Base-by-base conservation (phyloP, 108 stramenopile species). In the Heterococcus sp. region DNA sequence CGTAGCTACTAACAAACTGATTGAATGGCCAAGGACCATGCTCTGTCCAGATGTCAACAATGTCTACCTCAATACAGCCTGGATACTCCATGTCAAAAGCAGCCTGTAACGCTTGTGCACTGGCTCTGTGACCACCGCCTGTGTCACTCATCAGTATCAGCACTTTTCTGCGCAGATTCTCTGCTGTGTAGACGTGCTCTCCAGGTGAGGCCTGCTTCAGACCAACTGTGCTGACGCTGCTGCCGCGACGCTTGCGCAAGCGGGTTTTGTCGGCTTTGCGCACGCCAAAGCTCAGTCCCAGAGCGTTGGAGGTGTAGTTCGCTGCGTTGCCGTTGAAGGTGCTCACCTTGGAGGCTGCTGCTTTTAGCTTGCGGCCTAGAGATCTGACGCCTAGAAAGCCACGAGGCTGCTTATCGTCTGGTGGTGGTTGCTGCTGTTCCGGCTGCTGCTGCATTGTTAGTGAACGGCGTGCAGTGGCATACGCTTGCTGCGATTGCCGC, bases 101-200 rank as follows among this genome's bases (percentile, higher is more conserved):
- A 26, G 91, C 91, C 26, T 91, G 93, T n/a, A 97, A 87, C 14
- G 94, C 91, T 77, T 94, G 92, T 29, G 94, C 93, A 5, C 92
- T 93, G 14, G 95, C 95, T 40, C 94, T 83, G 71, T 96, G 95
- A 32, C 95, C 95, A 27, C 95, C 95, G 29, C 95, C 95, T 0
- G 95, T 96, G 88, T 96, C 95, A 29, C 90, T 86, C 32, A 93
- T 93, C 27, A 96, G 85, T 77, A 96, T 94, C 30, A 96, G 82
- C 36, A 96, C 89, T 72, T 90, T 58, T 21, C 46, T 58, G 14
- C 46, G 8, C 46, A 58, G 46, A 58, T 58, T 58, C 14, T 21
- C 14, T 21, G 46, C 14, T 8, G 46, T 58, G n/a, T n/a, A n/a
- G n/a, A n/a, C n/a, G n/a, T n/a, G n/a, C n/a, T n/a, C n/a, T 8